Percentiles rank a stretch among this genome's conserved stretches.
Conservation (phyloP, 2,329 filamentous ascomycete genomes). For the Cercospora sojina region DNA sequence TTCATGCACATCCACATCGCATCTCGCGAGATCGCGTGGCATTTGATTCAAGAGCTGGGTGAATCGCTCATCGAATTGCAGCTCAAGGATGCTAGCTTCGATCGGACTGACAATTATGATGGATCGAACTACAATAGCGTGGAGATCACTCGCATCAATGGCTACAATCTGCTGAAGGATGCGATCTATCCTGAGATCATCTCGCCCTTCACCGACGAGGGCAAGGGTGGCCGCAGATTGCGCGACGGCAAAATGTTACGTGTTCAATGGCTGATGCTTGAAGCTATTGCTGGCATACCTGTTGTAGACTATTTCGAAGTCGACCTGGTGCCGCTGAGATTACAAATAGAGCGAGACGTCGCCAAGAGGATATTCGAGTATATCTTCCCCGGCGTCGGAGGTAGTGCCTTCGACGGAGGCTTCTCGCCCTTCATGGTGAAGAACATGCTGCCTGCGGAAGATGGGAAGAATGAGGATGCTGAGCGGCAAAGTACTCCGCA, state of each 20-base stretch:
- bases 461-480: conserved; percentile 48
- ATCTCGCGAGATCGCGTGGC: conserved; percentile 96
- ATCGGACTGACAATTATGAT: conserved; percentile 94
- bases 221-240: conserved; percentile 54
- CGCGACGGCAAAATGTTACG: conserved; percentile 81
- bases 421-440: conserved; percentile 63
- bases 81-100: conserved; percentile 84
- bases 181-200: conserved; percentile 97
- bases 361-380: conserved; percentile 95
- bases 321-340: conserved; percentile 85
- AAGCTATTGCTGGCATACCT: conserved; percentile 94
- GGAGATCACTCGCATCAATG: conserved; percentile 82
- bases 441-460: conserved; percentile 49
- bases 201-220: conserved; percentile 74
- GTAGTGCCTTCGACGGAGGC: conserved; percentile 49
- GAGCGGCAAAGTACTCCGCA: conserved; percentile 51
- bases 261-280: conserved; percentile 97
- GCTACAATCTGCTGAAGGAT: conserved; percentile 84
- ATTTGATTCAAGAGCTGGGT: conserved; percentile 76
- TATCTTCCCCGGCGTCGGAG: conserved; percentile 82
- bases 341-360: conserved; percentile 89
- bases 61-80: conserved; percentile 90
- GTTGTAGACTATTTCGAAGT: conserved; percentile 98
- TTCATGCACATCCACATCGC: conserved; percentile 89
- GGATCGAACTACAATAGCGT: conserved; percentile 93